phyloP scores from a whole-genome alignment of 371 early-diverging fungal genomes.

The Conidiobolus incongruus region DNA sequence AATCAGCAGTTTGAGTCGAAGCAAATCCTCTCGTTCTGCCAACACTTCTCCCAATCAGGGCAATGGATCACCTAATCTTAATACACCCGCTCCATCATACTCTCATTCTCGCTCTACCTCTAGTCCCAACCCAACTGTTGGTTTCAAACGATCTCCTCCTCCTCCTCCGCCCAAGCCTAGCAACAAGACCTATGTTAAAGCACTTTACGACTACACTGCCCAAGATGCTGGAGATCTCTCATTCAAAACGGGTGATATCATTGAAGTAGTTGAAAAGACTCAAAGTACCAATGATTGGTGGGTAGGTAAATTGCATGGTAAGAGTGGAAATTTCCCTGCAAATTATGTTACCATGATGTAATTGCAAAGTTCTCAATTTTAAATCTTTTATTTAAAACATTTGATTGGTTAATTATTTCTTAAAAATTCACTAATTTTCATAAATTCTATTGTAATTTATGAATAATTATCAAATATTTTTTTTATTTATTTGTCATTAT shows the following conservation, averaged over 20 bases:
- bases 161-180: slow-evolving; percentile 1
- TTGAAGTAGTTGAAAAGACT: slow-evolving; percentile 28
- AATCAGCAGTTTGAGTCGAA: too few relatives aligned
- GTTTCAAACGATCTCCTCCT: too few relatives aligned
- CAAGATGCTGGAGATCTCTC: slow-evolving; percentile 31
- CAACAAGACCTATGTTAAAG: slow-evolving; percentile 7
- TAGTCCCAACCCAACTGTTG: background rate
- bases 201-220: slow-evolving; percentile 36
- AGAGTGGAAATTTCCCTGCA: slow-evolving; percentile 38
- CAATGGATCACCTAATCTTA: background rate
- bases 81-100: too few relatives aligned
- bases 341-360: slow-evolving; percentile 16
- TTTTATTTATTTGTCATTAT: too few relatives aligned
- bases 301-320: slow-evolving; percentile 29
- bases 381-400: too few relatives aligned
- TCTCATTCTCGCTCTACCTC: slow-evolving; percentile 2
- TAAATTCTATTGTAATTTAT: too few relatives aligned
- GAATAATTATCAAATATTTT: too few relatives aligned
- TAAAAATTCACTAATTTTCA: too few relatives aligned
- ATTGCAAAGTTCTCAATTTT: too few relatives aligned
- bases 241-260: slow-evolving; percentile 28
- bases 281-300: slow-evolving; percentile 38
- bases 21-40: too few relatives aligned
- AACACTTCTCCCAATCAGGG: background rate
- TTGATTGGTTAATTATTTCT: too few relatives aligned